Base-by-base conservation (phyloP, 2,329 filamentous ascomycete species). In the Claviceps monticola region DNA sequence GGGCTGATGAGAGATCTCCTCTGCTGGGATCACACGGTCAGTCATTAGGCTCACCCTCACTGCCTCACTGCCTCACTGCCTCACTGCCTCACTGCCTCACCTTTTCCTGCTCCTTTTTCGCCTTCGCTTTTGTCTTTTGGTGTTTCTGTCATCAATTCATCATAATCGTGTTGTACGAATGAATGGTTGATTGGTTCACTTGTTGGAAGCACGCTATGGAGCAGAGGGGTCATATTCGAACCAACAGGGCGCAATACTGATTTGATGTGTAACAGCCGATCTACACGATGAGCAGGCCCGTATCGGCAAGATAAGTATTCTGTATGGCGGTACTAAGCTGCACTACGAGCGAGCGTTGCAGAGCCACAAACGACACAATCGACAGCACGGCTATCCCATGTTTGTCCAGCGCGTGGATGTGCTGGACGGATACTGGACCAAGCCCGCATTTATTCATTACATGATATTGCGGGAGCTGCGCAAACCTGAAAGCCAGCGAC, bases 381-480 rank as follows among this genome's bases (percentile, higher is more conserved):
- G 61, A 2, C 39, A 62, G 39, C 64, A 68, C 53, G 62, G 61
- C 51, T 67, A 64, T 54, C 58, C 56, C 34, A 63, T 64, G 54
- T 66, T 61, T 51, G 62, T 68, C 36, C 63, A 66, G 45, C 60
- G 61, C 50, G 58, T 62, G 44, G 56, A 59, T 41, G 57, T 65
- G 50, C 54, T 59, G 19, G 55, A 61, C 43, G 63, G 62, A 36
- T 60, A 58, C 19, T 71, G 68, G 65, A 69, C 64, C 7, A 71
- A 71, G 54, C 68, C 67, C 5, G 65, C 66, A 7, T 68, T 64
- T 48, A 56, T 71, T 7, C 55, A 69, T 37, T 61, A 64, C 21
- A 58, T 70, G 13, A 51, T 70, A 8, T 61, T 69, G 6, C 55
- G 63, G 26, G 68, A 71, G 58, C 61, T 71, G 36, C 56, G 63